Evolutionary conservation across 768 basidiomycete species (phyloP), one percentile per base, ranked within the genome.

Genomic region (Crepidotus variabilis): DNA sequence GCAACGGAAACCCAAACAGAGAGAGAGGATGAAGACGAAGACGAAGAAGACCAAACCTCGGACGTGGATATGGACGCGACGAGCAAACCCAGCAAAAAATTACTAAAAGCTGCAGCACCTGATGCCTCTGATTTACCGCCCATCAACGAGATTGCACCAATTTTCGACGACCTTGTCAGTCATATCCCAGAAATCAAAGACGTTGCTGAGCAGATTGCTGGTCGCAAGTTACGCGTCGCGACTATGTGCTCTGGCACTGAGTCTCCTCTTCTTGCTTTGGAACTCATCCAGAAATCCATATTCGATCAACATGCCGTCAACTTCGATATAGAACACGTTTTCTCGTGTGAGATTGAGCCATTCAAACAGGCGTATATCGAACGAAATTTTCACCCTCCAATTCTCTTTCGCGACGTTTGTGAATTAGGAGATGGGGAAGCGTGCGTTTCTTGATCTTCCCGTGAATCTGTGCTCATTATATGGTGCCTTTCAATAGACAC

Each of bases 211-310:
- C 86, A 77, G 47, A 72, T 92, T 49, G 71, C 79, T 56, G 93
- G 94, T 1, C 83, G 94, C 57, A 93, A 90, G 64, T 76, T 98
- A 68, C 89, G 94, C 70, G 84, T 98, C 57, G 95, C 94, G 3
- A 98, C 95, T 10, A 98, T 98, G 95, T 97, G 90, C 72, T 96
- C 94, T 43, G 95, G 95, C 22, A 98, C 95, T 6, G 95, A 98
- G 67, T 93, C 92, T 1, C 95, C 95, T 51, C 81, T 98, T 21
- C 85, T 97, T 34, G 95, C 95, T 13, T 77, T 98, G 47, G 87
- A 90, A 28, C 73, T 95, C 58, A 92, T 97, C 47, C 86, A 86
- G 55, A 83, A 87, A 57, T 83, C 87, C 4, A 81, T 96, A 61
- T 71, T 82, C 28, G 83, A 86, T 28, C 87, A 87, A 61, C 83